Percentiles rank a stretch among this genome's conserved stretches.
Evolutionary conservation across 2,329 filamentous ascomycete species (phyloP).

Genomic region (Sporothrix dimorphospora): DNA sequence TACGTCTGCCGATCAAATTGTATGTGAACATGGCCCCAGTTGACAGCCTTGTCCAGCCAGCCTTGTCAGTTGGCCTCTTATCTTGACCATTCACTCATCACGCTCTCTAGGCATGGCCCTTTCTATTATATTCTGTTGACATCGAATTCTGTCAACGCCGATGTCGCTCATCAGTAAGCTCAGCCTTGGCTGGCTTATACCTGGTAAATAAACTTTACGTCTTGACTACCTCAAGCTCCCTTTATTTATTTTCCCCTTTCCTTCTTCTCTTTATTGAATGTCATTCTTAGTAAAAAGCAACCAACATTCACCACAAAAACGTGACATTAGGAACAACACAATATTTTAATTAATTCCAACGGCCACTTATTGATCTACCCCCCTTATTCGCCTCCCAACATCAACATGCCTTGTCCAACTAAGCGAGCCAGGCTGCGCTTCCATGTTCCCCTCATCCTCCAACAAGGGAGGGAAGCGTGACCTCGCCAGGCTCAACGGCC

Average conservation of each 20-base stretch:
- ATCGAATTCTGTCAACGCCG: no score
- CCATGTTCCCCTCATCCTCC: neutral
- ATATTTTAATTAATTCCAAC: neutral
- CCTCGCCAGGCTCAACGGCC: neutral
- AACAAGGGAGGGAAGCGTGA: conserved; percentile 9
- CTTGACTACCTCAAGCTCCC: no score
- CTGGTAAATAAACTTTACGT: no score
- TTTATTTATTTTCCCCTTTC: neutral
- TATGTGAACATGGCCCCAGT: neutral
- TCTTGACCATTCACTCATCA: neutral
- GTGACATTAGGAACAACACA: neutral
- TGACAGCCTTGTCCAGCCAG: neutral
- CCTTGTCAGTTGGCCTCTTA: neutral
- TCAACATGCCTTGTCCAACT: neutral
- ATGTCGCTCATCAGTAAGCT: no score
- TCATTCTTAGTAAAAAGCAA: no score
- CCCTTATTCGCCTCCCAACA: neutral
- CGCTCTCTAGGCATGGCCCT: no score
- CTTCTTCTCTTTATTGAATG: no score
- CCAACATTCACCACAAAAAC: no score
- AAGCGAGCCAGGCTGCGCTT: neutral
- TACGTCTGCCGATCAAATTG: no score
- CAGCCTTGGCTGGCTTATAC: no score
- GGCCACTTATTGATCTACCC: neutral
- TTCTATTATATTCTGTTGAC: no score